These are phyloP conservation scores for Candida taoyuanica DNA, from an alignment of 805 yeast genomes.

Conservation along the genomic window DNA sequence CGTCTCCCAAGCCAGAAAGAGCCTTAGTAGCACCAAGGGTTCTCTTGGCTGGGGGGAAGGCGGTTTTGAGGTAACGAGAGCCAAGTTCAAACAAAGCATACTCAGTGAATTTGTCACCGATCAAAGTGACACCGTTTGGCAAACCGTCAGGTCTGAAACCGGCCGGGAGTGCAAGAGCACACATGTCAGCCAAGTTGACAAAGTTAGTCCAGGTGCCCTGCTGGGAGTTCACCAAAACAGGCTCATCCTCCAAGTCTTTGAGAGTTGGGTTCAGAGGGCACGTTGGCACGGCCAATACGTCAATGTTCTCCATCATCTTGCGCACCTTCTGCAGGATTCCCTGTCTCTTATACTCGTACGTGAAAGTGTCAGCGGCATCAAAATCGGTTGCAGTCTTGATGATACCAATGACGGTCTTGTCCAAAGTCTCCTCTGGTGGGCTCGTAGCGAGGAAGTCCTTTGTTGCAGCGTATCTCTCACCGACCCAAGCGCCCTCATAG, in stretches of 20 bases:
- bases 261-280: conserved; percentile 90
- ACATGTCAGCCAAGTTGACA: conserved; percentile 88
- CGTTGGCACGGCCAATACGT: conserved; percentile 85
- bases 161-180: conserved; percentile 87
- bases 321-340: conserved; percentile 65
- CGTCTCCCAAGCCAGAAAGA: conserved; percentile 34
- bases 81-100: conserved; percentile 87
- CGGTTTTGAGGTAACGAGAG: conserved; percentile 52
- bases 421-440: conserved; percentile 68
- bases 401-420: conserved; percentile 77
- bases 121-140: conserved; percentile 85
- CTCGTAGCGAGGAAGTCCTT: conserved; percentile 64
- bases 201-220: conserved; percentile 99
- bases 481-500: conserved; percentile 99
- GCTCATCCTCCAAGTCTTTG: conserved; percentile 67
- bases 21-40: conserved; percentile 49
- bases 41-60: conserved; percentile 44
- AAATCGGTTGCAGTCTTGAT: conserved; percentile 73
- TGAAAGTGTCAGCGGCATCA: conserved; percentile 79
- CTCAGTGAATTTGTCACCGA: conserved; percentile 81
- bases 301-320: conserved; percentile 51
- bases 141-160: conserved; percentile 86
- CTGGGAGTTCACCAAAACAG: conserved; percentile 73
- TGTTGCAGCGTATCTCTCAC: conserved; percentile 86
- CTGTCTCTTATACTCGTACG: conserved; percentile 82